phyloP scores from a whole-genome alignment of 83 land plant species.

The Picea abies region DNA sequence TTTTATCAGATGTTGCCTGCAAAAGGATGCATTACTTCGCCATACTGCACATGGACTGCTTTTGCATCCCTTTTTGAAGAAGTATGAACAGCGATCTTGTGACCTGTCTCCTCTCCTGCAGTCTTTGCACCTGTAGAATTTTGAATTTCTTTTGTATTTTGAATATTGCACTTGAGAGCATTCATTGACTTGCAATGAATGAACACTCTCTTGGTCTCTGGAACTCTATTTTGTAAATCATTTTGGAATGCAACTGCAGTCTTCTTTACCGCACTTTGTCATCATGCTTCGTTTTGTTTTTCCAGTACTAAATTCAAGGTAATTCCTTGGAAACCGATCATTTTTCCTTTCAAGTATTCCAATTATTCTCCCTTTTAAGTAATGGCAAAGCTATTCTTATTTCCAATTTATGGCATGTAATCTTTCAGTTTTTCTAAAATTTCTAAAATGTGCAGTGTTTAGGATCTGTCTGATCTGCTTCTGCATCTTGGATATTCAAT shows the following conservation, averaged over 20 bases:
- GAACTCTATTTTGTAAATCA: background rate
- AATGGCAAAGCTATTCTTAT: too few relatives aligned
- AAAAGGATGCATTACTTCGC: constrained; percentile 30
- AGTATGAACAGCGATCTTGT: constrained; percentile 3
- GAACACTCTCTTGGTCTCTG: too few relatives aligned
- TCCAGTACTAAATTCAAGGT: background rate
- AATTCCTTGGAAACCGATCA: background rate
- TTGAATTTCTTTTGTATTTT: background rate
- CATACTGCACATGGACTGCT: constrained; percentile 33
- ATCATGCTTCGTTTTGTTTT: constrained; percentile 7
- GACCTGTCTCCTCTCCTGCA: constrained; percentile 9
- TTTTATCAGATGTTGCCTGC: constrained; percentile 40
- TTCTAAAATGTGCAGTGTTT: too few relatives aligned
- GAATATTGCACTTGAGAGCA: background rate
- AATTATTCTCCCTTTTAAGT: too few relatives aligned
- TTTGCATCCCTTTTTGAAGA: constrained; percentile 36
- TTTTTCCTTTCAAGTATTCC: background rate
- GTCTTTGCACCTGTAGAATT: constrained; percentile 10
- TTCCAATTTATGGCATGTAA: too few relatives aligned
- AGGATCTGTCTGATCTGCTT: too few relatives aligned
- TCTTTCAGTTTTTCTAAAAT: too few relatives aligned
- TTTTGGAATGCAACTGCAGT: constrained; percentile 9
- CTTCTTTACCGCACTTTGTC: background rate
- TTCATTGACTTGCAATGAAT: too few relatives aligned
- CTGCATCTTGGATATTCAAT: too few relatives aligned